Evolutionary conservation across 2,329 filamentous ascomycete genomes (phyloP).

Genomic region (Claviceps humidiphila): DNA sequence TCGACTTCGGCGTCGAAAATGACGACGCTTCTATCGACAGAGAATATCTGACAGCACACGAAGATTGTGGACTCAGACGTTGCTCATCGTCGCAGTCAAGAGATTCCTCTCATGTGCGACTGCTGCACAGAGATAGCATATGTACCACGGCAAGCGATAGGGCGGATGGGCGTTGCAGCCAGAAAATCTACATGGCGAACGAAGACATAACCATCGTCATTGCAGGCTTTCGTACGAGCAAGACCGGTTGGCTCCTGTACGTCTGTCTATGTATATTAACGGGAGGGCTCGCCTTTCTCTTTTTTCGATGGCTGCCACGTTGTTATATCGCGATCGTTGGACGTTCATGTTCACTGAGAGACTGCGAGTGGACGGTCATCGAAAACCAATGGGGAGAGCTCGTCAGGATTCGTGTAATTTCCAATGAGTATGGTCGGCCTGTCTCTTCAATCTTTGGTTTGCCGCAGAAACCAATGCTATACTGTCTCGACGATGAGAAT

Average conservation of each 20-base stretch:
- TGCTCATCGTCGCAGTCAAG: slow-evolving; percentile 49
- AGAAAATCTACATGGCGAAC: slow-evolving; percentile 86
- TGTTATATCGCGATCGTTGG: slow-evolving; percentile 74
- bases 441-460: slow-evolving; percentile 54
- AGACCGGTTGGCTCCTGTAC: slow-evolving; percentile 56
- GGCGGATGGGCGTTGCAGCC: slow-evolving; percentile 53
- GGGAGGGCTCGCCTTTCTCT: slow-evolving; percentile 64
- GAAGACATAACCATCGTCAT: slow-evolving; percentile 92
- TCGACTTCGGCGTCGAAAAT: slow-evolving; percentile 27
- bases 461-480: slow-evolving; percentile 44
- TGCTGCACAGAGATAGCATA: slow-evolving; percentile 59
- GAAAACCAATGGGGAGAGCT: slow-evolving; percentile 98
- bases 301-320: slow-evolving; percentile 80
- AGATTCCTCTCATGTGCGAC: slow-evolving; percentile 44
- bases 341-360: slow-evolving; percentile 49
- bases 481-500: slow-evolving; percentile 44
- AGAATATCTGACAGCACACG: slow-evolving; percentile 25
- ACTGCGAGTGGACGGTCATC: slow-evolving; percentile 83
- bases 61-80: slow-evolving; percentile 40
- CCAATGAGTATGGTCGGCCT: slow-evolving; percentile 38
- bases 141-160: slow-evolving; percentile 55
- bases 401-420: slow-evolving; percentile 55
- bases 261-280: slow-evolving; percentile 56
- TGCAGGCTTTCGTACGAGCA: slow-evolving; percentile 76
- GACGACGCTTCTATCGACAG: slow-evolving; percentile 27